phyloP scores from a whole-genome alignment of 1,284 basidiomycete genomes.

The Gastroboletus turbinatus region DNA sequence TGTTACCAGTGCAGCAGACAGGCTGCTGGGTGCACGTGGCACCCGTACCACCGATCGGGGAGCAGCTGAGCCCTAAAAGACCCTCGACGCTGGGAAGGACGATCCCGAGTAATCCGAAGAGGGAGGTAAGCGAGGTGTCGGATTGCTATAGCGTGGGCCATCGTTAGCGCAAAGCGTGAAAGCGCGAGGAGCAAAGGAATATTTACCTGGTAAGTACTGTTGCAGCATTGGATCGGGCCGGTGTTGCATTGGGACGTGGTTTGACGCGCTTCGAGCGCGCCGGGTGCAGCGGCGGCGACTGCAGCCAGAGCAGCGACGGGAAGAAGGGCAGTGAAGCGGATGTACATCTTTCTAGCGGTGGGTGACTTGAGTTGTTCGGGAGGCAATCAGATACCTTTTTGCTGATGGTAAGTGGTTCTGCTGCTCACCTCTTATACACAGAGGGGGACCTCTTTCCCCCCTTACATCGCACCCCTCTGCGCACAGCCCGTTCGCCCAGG shows the following conservation, averaged over 20 bases:
- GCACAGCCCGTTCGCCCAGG: too few relatives aligned
- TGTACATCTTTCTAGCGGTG: background rate
- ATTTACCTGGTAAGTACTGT: background rate
- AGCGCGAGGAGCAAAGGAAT: background rate
- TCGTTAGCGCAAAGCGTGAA: background rate
- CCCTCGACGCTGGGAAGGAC: background rate
- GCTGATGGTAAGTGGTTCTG: background rate
- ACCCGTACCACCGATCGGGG: background rate
- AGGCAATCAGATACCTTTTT: background rate
- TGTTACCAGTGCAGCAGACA: background rate
- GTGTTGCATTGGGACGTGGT: background rate
- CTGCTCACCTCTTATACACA: background rate
- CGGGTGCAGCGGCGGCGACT: conserved; percentile 7
- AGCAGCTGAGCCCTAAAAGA: background rate
- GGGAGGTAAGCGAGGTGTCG: accelerated
- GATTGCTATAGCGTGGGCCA: background rate
- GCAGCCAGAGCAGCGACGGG: conserved; percentile 3
- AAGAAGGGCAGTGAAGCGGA: conserved; percentile 2
- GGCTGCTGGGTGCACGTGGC: background rate
- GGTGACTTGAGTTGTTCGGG: background rate
- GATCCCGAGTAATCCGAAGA: background rate
- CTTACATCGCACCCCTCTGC: too few relatives aligned
- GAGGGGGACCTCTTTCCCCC: background rate
- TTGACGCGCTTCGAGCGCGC: background rate
- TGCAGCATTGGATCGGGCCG: background rate